phyloP scores from a whole-genome alignment of 106 monocot genomes.

The Dioscorea zingiberensis region DNA sequence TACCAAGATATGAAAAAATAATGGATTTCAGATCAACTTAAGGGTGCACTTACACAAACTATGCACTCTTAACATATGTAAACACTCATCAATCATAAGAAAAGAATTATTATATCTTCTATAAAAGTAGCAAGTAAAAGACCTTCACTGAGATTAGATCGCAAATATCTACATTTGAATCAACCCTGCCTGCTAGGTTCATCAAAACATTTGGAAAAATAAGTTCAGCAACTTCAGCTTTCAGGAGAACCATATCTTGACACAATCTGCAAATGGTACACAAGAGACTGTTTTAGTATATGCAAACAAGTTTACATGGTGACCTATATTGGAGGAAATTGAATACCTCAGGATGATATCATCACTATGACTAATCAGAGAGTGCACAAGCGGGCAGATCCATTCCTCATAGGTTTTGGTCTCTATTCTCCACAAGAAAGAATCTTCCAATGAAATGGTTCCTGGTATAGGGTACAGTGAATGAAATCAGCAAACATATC shows the following conservation, averaged over 20 bases:
- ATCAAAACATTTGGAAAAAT: conserved; percentile 67
- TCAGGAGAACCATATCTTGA: conserved; percentile 60
- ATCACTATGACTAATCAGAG: conserved; percentile 47
- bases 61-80: too few relatives aligned
- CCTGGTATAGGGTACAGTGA: neutral
- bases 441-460: conserved; percentile 24
- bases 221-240: conserved; percentile 77
- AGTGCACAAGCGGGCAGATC: conserved; percentile 77
- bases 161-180: conserved; percentile 38
- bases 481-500: too few relatives aligned
- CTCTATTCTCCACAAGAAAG: conserved; percentile 64
- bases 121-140: too few relatives aligned
- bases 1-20: too few relatives aligned
- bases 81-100: too few relatives aligned
- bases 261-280: conserved; percentile 52
- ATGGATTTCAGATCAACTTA: too few relatives aligned
- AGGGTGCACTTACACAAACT: too few relatives aligned
- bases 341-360: conserved; percentile 67
- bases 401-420: conserved; percentile 59
- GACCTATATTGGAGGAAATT: neutral
- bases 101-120: too few relatives aligned
- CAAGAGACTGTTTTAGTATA: neutral
- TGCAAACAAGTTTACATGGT: neutral
- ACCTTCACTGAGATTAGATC: conserved; percentile 73
- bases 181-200: conserved; percentile 41